Evolutionary conservation across 1,139 yeast species (phyloP), one percentile per base, ranked within the genome.

Genomic region (Pneumocystis murina): DNA sequence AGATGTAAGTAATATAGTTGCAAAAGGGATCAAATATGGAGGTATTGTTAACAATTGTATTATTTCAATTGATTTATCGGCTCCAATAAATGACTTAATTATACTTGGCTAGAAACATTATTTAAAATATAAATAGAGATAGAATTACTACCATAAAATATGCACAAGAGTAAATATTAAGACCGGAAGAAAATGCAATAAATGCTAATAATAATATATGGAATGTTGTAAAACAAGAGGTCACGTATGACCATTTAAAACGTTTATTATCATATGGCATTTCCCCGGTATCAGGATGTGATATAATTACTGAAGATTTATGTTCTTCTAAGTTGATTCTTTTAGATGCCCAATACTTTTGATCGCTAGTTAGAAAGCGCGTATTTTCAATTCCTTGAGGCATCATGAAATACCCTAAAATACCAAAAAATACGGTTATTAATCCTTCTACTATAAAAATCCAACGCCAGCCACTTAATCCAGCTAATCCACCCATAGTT

Each of bases 371-470:
- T 54, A 80, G 68, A 70, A 76, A 79, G 66, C 73, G 71, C n/a
- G 80, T 85, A 71, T 75, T 85, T 80, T 81, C 85, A 55, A 90
- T 90, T 79, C 84, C 84, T 72, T 87, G 92, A 14, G 94, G 85
- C 68, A 87, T 79, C 55, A 80, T 73, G 71, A 85, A 84, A 73
- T 75, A 86, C 66, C 86, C 77, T n/a, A 85, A 66, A 48, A 84
- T 67, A 0, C 88, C 84, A 55, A 84, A 73, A 40, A 84, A 85
- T 59, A 81, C 80, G 36, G 95, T 87, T 69, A 85, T 76, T 5
- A 84, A 77, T 64, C 92, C 92, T 72, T 86, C 92, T 67, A 86
- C 80, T 67, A 86, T 80, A 72, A 83, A 86, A 66, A 86, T 78
- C 67, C 67, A 65, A 10, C 55, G 35, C 67, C 67, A 65, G 14